Conservation (phyloP, 148 eudicot species). For the Chenopodium berlandieri region DNA sequence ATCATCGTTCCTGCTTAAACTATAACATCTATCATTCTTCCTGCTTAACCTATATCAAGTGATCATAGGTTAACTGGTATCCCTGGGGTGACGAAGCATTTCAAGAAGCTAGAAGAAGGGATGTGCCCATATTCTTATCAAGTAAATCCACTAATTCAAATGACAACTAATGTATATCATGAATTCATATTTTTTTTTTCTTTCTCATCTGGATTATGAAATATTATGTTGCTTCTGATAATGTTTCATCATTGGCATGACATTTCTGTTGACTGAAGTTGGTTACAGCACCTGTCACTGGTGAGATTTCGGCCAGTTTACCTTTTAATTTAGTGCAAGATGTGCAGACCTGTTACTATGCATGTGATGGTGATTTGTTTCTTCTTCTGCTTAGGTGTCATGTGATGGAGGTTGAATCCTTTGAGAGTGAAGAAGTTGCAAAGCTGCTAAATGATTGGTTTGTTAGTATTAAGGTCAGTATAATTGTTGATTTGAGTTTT, state of each 20-base stretch:
- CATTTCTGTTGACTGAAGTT: slow-evolving; percentile 45
- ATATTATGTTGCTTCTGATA: slow-evolving; percentile 25
- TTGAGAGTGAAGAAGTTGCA: slow-evolving; percentile 84
- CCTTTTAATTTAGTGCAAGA: not conserved
- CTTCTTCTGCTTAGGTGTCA: slow-evolving; percentile 67
- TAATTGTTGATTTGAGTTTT: not conserved
- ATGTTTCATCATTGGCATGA: slow-evolving; percentile 23
- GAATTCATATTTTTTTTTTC: not conserved
- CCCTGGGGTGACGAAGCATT: slow-evolving; percentile 99
- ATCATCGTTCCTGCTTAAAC: not conserved
- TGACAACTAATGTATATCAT: not conserved
- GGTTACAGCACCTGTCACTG: slow-evolving; percentile 99
- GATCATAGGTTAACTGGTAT: slow-evolving; percentile 86
- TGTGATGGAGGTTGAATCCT: slow-evolving; percentile 99
- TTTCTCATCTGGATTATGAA: slow-evolving; percentile 8
- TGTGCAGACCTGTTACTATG: not conserved
- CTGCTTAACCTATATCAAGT: not conserved
- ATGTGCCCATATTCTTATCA: slow-evolving; percentile 89
- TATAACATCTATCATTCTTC: not conserved
- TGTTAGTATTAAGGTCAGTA: slow-evolving; percentile 83
- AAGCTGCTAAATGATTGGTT: slow-evolving; percentile 91
- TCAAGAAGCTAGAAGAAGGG: slow-evolving; percentile 81
- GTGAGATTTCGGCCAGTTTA: slow-evolving; percentile 40
- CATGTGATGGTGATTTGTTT: slow-evolving; percentile 4
- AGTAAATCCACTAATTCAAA: slow-evolving; percentile 40